A percentile compares a stretch with the other conserved stretches of the same genome.
These are phyloP conservation scores for Corchorus olitorius DNA, from an alignment of 345 rosid species.

Conservation along the genomic window DNA sequence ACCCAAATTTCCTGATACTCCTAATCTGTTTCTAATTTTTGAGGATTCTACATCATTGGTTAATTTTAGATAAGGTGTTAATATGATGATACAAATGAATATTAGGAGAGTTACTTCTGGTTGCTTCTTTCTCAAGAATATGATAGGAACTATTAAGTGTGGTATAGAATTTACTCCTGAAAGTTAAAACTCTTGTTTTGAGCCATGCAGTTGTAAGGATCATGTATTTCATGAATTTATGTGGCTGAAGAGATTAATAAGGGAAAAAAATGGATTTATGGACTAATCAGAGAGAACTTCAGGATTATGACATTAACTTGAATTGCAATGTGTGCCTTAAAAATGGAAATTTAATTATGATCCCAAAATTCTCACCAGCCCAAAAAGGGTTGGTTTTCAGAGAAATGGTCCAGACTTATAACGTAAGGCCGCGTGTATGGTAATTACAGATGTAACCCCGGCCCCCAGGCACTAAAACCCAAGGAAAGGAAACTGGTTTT, in stretches of 20 bases:
- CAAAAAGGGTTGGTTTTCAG: neutral
- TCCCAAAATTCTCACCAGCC: too few relatives aligned
- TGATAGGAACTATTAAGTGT: constrained; percentile 1
- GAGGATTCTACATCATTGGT: neutral
- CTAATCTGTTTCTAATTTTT: neutral
- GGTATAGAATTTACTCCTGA: too few relatives aligned
- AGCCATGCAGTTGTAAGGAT: too few relatives aligned
- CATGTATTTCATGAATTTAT: too few relatives aligned
- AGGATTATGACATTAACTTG: too few relatives aligned
- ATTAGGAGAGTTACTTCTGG: too few relatives aligned
- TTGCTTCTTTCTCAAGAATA: too few relatives aligned
- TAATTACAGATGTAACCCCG: neutral
- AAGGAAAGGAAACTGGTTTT: neutral
- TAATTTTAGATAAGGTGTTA: constrained; percentile 58
- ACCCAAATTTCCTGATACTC: neutral
- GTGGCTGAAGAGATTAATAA: constrained; percentile 43
- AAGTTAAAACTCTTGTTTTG: too few relatives aligned
- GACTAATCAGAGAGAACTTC: too few relatives aligned
- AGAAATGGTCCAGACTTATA: neutral
- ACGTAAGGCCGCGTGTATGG: neutral
- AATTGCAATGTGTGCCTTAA: too few relatives aligned
- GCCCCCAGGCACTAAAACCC: neutral
- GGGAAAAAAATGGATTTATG: neutral
- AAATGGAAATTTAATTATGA: too few relatives aligned
- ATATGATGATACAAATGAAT: constrained; percentile 49